Evolutionary conservation across 2,329 filamentous ascomycete species (phyloP).

Genomic region (Epichloe uncinata): DNA sequence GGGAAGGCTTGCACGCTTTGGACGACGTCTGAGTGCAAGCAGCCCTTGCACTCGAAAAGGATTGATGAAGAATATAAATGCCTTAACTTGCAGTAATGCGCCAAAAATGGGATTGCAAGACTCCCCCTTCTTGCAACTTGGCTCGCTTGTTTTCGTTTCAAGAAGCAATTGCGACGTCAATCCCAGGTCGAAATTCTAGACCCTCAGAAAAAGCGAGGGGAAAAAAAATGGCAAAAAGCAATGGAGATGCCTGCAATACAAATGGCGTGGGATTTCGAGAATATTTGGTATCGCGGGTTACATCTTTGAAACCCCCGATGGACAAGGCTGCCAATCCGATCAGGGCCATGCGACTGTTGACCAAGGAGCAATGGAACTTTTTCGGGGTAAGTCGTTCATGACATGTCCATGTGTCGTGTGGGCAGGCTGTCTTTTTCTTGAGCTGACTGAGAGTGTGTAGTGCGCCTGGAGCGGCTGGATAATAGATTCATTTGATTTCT

Average conservation of each 20-base stretch:
- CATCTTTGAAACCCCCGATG: background rate
- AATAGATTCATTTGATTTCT: background rate
- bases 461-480: constrained; percentile 1
- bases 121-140: too few species aligned
- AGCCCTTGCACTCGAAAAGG: background rate
- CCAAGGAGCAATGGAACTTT: background rate
- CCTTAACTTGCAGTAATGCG: too few species aligned
- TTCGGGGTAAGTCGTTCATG: background rate
- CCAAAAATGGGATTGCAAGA: too few species aligned
- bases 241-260: background rate
- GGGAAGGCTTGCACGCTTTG: background rate
- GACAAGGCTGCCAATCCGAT: background rate
- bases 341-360: background rate
- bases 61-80: too few species aligned
- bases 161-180: too few species aligned
- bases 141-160: too few species aligned
- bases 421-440: too few species aligned
- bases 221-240: background rate
- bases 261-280: background rate
- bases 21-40: background rate
- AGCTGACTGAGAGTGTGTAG: background rate
- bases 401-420: too few species aligned
- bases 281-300: background rate
- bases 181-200: background rate
- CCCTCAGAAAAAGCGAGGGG: background rate